Conservation (phyloP, 176 grass and related monocot genomes). For the Ananas comosus region DNA sequence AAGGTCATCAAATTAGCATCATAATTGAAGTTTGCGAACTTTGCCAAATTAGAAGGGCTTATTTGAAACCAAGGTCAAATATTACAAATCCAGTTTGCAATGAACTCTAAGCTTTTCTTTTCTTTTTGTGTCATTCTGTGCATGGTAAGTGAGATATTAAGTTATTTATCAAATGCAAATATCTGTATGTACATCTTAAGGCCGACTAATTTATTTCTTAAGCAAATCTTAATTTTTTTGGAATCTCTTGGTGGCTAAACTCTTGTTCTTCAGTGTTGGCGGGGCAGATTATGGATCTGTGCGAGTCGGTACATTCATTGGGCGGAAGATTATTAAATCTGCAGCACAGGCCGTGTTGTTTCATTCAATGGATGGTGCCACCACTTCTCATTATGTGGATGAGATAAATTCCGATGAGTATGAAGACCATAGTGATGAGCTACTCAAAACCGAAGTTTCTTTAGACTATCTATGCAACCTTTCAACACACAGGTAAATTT, state of each 20-base stretch:
- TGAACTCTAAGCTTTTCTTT: too few species aligned
- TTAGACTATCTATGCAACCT: constrained; percentile 88
- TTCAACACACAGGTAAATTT: constrained; percentile 60
- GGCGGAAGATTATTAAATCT: constrained; percentile 71
- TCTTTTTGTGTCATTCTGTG: too few species aligned
- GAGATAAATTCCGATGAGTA: constrained; percentile 47
- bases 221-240: constrained; percentile 9
- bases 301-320: constrained; percentile 89
- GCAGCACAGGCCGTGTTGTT: constrained; percentile 53
- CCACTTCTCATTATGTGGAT: constrained; percentile 18
- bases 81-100: too few species aligned
- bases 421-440: constrained; percentile 59
- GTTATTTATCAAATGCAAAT: too few species aligned
- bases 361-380: constrained; percentile 30
- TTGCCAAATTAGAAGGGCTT: too few species aligned
- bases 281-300: constrained; percentile 92
- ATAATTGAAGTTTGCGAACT: too few species aligned
- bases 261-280: constrained; percentile 52
- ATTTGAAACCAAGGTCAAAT: too few species aligned
- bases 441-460: constrained; percentile 73
- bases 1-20: too few species aligned
- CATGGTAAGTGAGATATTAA: too few species aligned
- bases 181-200: too few species aligned
- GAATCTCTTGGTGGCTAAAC: background rate
- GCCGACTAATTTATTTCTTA: too few species aligned